Conservation (phyloP, 1,284 basidiomycete species). For the Takashimella koratensis region DNA sequence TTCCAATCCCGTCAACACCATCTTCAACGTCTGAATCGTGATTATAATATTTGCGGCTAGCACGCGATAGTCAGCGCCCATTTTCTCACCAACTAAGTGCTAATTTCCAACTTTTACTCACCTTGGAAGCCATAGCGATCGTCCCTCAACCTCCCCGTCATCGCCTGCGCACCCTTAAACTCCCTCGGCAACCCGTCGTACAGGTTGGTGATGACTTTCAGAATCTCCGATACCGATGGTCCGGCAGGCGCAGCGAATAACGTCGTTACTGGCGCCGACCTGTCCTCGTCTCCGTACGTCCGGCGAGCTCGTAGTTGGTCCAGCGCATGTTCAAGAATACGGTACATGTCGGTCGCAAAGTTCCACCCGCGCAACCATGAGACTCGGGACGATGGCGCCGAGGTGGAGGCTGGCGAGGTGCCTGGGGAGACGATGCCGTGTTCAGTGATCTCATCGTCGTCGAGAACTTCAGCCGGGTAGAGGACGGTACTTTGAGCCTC, state of each 20-base stretch:
- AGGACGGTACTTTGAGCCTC: constrained; percentile 41
- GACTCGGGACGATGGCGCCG: constrained; percentile 4
- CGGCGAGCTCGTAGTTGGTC: constrained; percentile 27
- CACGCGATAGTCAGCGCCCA: not conserved
- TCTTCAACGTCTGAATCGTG: constrained; percentile 45
- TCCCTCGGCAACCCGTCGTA: constrained; percentile 34
- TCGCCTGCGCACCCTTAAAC: constrained; percentile 33
- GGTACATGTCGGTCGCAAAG: constrained; percentile 43
- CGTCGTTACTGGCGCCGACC: constrained; percentile 20
- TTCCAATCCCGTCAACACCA: constrained; percentile 40
- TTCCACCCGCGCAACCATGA: constrained; percentile 44
- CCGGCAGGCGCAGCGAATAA: constrained; percentile 21
- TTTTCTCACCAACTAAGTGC: not conserved
- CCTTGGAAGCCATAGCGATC: constrained; percentile 44
- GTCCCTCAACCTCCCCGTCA: constrained; percentile 35
- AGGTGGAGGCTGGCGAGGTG: not conserved
- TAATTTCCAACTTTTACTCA: constrained; percentile 15
- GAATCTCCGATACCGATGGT: constrained; percentile 25
- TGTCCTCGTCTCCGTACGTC: constrained; percentile 6
- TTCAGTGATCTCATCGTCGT: constrained; percentile 35
- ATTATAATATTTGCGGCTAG: constrained; percentile 44
- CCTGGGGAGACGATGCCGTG: constrained; percentile 14
- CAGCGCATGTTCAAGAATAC: constrained; percentile 44
- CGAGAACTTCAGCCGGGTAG: constrained; percentile 42
- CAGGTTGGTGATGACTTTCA: constrained; percentile 30